A percentile compares a stretch with the other conserved stretches of the same genome.
These are phyloP conservation scores for Tilletia walkeri DNA, from an alignment of 1,284 basidiomycete genomes.

Conservation along the genomic window DNA sequence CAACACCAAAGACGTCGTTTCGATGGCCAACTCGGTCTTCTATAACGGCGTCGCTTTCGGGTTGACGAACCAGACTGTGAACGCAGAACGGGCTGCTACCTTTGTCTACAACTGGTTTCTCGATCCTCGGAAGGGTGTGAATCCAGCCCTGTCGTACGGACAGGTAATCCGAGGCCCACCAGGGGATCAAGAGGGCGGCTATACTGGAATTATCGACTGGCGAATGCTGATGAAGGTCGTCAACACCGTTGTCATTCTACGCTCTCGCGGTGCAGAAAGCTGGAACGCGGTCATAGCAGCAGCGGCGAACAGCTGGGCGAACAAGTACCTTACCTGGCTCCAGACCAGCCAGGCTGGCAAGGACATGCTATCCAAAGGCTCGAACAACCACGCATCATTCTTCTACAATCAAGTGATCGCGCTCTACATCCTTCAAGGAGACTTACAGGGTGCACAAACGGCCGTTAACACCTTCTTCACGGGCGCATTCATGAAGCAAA, in stretches of 20 bases:
- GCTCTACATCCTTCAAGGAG: constrained; percentile 61
- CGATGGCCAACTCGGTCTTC: constrained; percentile 65
- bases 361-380: constrained; percentile 58
- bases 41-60: constrained; percentile 66
- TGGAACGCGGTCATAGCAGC: constrained; percentile 65
- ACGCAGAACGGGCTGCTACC: constrained; percentile 31
- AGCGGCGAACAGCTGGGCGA: constrained; percentile 62
- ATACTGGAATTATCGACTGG: constrained; percentile 67
- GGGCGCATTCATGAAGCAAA: constrained; percentile 62
- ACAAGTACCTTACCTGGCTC: constrained; percentile 64
- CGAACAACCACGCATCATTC: constrained; percentile 65
- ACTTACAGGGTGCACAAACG: constrained; percentile 58
- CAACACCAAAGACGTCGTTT: constrained; percentile 63
- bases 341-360: constrained; percentile 62
- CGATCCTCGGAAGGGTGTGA: constrained; percentile 64
- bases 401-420: constrained; percentile 61
- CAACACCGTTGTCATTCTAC: constrained; percentile 64
- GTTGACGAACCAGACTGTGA: constrained; percentile 57
- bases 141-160: constrained; percentile 68
- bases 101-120: constrained; percentile 67
- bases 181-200: constrained; percentile 59
- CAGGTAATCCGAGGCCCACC: constrained; percentile 67
- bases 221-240: constrained; percentile 66
- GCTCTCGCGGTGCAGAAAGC: constrained; percentile 60
- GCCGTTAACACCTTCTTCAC: constrained; percentile 60